These are phyloP conservation scores for Osmozyma mogii DNA, from an alignment of 805 yeast genomes.

Conservation along the genomic window DNA sequence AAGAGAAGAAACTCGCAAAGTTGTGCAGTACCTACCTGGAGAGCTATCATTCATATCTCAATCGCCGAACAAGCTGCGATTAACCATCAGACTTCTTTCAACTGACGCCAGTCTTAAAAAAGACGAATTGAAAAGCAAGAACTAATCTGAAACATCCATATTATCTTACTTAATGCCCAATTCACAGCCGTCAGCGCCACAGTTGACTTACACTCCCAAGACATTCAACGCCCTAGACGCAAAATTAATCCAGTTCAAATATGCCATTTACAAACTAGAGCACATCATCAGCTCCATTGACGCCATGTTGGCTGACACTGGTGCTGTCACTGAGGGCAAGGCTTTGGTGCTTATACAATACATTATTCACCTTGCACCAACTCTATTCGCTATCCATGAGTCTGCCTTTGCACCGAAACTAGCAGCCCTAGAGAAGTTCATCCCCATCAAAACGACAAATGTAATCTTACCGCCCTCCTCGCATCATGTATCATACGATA, in stretches of 20 bases:
- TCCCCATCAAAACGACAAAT: slow-evolving; percentile 16
- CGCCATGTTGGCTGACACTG: slow-evolving; percentile 1
- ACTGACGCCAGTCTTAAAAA: no score
- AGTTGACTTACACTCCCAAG: no score
- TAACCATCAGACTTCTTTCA: no score
- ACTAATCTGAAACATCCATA: no score
- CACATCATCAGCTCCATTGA: slow-evolving; percentile 17
- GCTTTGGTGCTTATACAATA: slow-evolving; percentile 26
- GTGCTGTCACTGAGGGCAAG: slow-evolving; percentile 1
- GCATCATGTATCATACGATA: slow-evolving; percentile 36
- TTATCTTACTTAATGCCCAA: no score
- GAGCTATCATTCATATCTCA: no score
- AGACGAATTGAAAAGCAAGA: no score
- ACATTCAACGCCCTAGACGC: slow-evolving; percentile 44
- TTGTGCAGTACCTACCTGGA: no score
- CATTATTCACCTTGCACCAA: slow-evolving; percentile 23
- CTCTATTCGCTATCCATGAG: slow-evolving; percentile 31
- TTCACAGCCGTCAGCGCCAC: no score
- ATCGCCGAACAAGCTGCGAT: no score
- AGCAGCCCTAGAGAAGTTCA: slow-evolving; percentile 21
- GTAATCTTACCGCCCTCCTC: slow-evolving; percentile 22
- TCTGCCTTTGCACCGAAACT: slow-evolving; percentile 20
- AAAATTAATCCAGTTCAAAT: slow-evolving; percentile 50
- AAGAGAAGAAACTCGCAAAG: no score
- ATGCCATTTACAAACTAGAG: slow-evolving; percentile 41